These are phyloP conservation scores for Puccinia triticina DNA, from an alignment of 1,284 basidiomycete genomes.

Conservation along the genomic window DNA sequence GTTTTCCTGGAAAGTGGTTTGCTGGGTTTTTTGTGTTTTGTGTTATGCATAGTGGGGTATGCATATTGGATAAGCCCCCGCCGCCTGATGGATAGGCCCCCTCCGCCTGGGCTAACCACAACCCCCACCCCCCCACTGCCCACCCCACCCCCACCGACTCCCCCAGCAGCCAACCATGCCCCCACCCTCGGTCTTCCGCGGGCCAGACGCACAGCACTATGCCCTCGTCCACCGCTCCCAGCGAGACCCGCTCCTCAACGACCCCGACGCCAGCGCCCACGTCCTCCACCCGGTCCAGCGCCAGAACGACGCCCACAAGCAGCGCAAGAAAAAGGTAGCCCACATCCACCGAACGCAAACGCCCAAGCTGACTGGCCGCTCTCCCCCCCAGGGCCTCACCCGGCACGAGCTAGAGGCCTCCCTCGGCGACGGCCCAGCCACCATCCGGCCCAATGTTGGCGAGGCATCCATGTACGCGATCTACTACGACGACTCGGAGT, in stretches of 20 bases:
- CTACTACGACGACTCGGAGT: slow-evolving; percentile 95
- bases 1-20: background rate
- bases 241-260: slow-evolving; percentile 90
- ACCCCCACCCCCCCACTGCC: no score
- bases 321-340: slow-evolving; percentile 20
- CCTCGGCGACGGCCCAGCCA: slow-evolving; percentile 19
- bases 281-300: slow-evolving; percentile 82
- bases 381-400: slow-evolving; percentile 6
- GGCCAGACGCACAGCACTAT: slow-evolving; percentile 85
- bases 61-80: background rate
- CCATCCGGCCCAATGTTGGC: slow-evolving; percentile 65
- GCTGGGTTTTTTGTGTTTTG: no score
- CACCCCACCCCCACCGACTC: background rate
- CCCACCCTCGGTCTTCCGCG: slow-evolving; percentile 76
- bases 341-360: no score
- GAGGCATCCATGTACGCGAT: slow-evolving; percentile 89
- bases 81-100: no score
- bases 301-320: slow-evolving; percentile 64
- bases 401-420: background rate
- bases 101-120: no score
- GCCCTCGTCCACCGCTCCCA: slow-evolving; percentile 97
- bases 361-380: no score
- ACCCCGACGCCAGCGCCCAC: slow-evolving; percentile 82
- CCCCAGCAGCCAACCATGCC: background rate
- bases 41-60: background rate